phyloP scores from a whole-genome alignment of 441 rosid species.

The Viola pubescens region DNA sequence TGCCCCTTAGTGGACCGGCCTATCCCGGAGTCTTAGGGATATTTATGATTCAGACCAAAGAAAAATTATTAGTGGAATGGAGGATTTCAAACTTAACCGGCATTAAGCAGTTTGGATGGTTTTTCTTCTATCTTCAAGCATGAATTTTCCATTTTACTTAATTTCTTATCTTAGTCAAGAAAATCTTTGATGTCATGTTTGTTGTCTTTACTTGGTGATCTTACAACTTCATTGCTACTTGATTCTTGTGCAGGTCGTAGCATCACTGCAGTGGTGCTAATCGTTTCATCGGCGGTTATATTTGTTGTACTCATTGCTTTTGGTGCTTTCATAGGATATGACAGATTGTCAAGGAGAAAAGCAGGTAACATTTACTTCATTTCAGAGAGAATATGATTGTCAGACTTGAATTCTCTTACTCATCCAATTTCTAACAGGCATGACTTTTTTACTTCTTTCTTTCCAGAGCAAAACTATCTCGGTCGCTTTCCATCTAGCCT shows the following conservation, averaged over 20 bases:
- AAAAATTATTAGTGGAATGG: too few relatives aligned
- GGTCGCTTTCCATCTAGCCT: neutral
- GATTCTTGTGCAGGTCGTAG: neutral
- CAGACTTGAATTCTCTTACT: neutral
- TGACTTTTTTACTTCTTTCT: neutral
- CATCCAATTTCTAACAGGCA: slow-evolving; percentile 1
- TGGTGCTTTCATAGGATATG: slow-evolving; percentile 2
- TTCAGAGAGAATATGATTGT: neutral
- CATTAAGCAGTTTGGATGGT: too few relatives aligned
- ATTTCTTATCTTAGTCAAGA: too few relatives aligned
- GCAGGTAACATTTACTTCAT: neutral
- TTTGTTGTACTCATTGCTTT: slow-evolving; percentile 1
- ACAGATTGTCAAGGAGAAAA: slow-evolving; percentile 6
- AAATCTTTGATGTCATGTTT: too few relatives aligned
- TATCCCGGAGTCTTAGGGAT: too few relatives aligned
- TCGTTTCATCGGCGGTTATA: neutral
- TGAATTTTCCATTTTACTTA: too few relatives aligned
- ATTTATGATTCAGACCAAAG: too few relatives aligned
- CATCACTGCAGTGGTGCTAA: too few relatives aligned
- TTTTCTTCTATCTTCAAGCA: too few relatives aligned
- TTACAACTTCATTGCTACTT: neutral
- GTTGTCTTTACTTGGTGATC: neutral
- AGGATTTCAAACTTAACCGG: too few relatives aligned
- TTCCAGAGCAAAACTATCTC: neutral
- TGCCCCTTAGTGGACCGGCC: too few relatives aligned